Evolutionary conservation across 345 rosid genomes (phyloP).

Genomic region (Atalantia buxifolia): DNA sequence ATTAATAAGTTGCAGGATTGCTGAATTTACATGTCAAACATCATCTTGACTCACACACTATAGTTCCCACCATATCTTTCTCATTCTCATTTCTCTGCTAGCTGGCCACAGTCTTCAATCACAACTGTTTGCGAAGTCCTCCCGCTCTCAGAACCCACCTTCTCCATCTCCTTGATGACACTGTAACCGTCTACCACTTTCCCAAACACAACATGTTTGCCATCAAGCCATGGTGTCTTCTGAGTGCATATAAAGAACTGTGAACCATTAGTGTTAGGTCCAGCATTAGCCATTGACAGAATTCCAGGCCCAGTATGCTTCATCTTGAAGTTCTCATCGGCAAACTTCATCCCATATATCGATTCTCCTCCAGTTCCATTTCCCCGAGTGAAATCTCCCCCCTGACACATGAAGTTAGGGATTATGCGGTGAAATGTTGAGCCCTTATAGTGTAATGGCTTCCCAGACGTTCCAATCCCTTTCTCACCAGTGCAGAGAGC

Average conservation of each 20-base stretch:
- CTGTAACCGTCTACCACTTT: slow-evolving; percentile 76
- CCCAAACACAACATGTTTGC: slow-evolving; percentile 87
- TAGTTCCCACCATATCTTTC: neutral
- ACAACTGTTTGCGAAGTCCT: slow-evolving; percentile 44
- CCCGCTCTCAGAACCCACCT: slow-evolving; percentile 55
- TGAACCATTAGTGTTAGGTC: slow-evolving; percentile 72
- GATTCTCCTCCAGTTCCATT: slow-evolving; percentile 94
- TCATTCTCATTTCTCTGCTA: slow-evolving; percentile 35
- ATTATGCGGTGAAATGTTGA: slow-evolving; percentile 81
- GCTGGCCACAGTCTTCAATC: slow-evolving; percentile 72
- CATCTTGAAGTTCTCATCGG: slow-evolving; percentile 76
- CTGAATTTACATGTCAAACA: neutral
- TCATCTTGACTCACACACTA: neutral
- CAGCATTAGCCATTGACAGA: slow-evolving; percentile 82
- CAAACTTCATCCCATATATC: slow-evolving; percentile 63
- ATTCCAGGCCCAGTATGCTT: slow-evolving; percentile 70
- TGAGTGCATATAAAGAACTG: slow-evolving; percentile 89
- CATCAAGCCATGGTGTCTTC: slow-evolving; percentile 77
- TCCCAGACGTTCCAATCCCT: slow-evolving; percentile 58
- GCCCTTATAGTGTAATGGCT: slow-evolving; percentile 74
- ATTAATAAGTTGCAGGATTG: no score
- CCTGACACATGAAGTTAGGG: slow-evolving; percentile 89
- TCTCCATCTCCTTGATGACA: slow-evolving; percentile 71
- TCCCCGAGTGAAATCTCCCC: slow-evolving; percentile 84
- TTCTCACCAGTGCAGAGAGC: slow-evolving; percentile 86